phyloP scores from a whole-genome alignment of 768 basidiomycete species.

The Auricularia cornea region DNA sequence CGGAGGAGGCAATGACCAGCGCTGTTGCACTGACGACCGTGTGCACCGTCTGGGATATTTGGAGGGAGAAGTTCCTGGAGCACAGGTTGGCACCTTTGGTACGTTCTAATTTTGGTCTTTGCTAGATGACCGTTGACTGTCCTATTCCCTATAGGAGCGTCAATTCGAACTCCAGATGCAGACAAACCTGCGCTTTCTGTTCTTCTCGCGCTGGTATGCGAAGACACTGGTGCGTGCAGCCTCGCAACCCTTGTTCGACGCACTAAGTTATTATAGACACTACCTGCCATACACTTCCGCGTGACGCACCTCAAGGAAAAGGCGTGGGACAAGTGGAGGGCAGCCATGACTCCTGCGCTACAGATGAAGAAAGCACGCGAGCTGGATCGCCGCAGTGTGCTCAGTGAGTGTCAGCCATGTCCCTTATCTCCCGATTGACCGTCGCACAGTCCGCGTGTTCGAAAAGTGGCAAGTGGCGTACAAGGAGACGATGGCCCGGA shows the following conservation, averaged over 20 bases:
- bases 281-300: conserved; percentile 74
- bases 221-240: conserved; percentile 53
- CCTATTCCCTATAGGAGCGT: conserved; percentile 39
- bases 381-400: conserved; percentile 39
- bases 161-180: conserved; percentile 50
- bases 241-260: background rate
- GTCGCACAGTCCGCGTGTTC: conserved; percentile 40
- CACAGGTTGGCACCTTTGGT: conserved; percentile 60
- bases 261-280: conserved; percentile 36
- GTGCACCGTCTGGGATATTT: conserved; percentile 58
- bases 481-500: conserved; percentile 61
- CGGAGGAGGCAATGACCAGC: conserved; percentile 46
- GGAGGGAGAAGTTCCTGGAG: conserved; percentile 65
- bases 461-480: conserved; percentile 63
- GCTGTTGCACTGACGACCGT: conserved; percentile 39
- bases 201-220: conserved; percentile 66
- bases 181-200: conserved; percentile 52
- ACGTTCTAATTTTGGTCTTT: conserved; percentile 15
- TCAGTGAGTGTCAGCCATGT: conserved; percentile 39
- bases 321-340: conserved; percentile 59
- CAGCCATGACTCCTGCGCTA: conserved; percentile 60
- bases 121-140: conserved; percentile 4
- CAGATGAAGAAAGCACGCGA: conserved; percentile 61
- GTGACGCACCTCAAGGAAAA: conserved; percentile 50
- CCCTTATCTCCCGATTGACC: background rate